Conservation (phyloP, 352 stramenopile species). For the Saprolegnia parasitica region DNA sequence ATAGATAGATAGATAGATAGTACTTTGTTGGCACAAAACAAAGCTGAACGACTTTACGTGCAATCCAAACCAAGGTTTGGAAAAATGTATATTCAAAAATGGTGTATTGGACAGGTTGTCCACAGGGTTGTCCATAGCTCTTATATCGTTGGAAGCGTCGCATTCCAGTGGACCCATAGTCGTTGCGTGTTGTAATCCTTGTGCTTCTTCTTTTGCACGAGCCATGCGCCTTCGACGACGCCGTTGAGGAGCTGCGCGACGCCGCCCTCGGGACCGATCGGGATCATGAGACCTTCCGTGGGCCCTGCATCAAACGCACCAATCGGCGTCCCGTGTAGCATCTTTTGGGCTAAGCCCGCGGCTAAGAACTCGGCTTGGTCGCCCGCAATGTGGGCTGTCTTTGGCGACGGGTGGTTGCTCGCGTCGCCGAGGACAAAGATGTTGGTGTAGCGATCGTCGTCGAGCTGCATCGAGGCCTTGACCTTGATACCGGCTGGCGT, state of each 20-base stretch:
- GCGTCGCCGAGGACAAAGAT: conserved; percentile 52
- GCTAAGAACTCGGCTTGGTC: conserved; percentile 45
- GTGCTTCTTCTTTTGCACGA: conserved; percentile 44
- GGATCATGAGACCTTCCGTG: conserved; percentile 35
- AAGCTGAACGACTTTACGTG: no score
- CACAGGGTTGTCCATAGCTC: no score
- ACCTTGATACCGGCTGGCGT: conserved; percentile 45
- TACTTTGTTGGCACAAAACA: no score
- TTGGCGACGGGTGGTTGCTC: conserved; percentile 45
- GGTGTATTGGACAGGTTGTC: no score
- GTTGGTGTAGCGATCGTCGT: conserved; percentile 40
- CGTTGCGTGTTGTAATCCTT: conserved; percentile 36
- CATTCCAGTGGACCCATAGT: neutral
- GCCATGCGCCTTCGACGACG: conserved; percentile 45
- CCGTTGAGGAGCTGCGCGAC: conserved; percentile 51
- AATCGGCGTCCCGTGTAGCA: neutral
- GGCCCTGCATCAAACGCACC: conserved; percentile 9
- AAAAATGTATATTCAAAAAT: no score
- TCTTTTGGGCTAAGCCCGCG: conserved; percentile 33
- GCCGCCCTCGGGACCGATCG: conserved; percentile 48
- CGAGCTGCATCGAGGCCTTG: conserved; percentile 47
- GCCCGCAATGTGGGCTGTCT: conserved; percentile 40
- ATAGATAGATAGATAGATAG: no score
- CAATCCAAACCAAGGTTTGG: no score
- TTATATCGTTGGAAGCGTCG: neutral